Evolutionary conservation across 2,329 filamentous ascomycete genomes (phyloP).

Genomic region (Clarireedia monteithiana): DNA sequence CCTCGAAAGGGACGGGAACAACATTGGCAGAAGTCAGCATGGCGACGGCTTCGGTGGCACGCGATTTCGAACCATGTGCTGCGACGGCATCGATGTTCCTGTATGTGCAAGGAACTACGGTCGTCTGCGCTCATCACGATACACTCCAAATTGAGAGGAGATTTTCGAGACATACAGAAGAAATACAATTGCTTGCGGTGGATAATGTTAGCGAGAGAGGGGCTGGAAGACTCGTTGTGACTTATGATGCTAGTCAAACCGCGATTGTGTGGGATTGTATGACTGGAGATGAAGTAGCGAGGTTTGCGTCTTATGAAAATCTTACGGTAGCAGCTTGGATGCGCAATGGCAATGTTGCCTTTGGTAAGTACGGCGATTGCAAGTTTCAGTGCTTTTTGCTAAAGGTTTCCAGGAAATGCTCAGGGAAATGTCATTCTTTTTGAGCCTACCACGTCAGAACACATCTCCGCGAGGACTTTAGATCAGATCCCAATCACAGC

Average conservation of each 20-base stretch:
- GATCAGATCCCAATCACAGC: constrained; percentile 91
- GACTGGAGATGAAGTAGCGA: constrained; percentile 80
- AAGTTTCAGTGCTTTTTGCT: constrained; percentile 11
- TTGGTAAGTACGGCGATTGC: constrained; percentile 55
- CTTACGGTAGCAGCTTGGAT: constrained; percentile 87
- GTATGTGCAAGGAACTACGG: constrained; percentile 73
- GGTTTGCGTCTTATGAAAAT: constrained; percentile 88
- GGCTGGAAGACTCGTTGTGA: constrained; percentile 78
- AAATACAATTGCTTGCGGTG: constrained; percentile 76
- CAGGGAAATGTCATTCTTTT: constrained; percentile 93
- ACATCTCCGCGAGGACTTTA: constrained; percentile 83
- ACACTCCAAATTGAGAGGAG: constrained; percentile 80
- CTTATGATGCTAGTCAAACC: constrained; percentile 84
- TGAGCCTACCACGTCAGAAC: constrained; percentile 86
- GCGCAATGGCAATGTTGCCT: constrained; percentile 92
- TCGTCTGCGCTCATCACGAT: constrained; percentile 88
- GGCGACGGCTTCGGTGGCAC: constrained; percentile 40
- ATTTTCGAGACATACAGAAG: constrained; percentile 76
- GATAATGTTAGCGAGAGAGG: constrained; percentile 88
- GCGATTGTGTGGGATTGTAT: constrained; percentile 96
- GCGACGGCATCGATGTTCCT: constrained; percentile 88
- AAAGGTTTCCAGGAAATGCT: constrained; percentile 59
- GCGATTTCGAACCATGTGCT: constrained; percentile 76
- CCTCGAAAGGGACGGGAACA: constrained; percentile 33
- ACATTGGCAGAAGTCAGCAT: constrained; percentile 46